These are phyloP conservation scores for Puccinellia tenuiflora DNA, from an alignment of 176 grass and related monocot genomes.

Conservation along the genomic window DNA sequence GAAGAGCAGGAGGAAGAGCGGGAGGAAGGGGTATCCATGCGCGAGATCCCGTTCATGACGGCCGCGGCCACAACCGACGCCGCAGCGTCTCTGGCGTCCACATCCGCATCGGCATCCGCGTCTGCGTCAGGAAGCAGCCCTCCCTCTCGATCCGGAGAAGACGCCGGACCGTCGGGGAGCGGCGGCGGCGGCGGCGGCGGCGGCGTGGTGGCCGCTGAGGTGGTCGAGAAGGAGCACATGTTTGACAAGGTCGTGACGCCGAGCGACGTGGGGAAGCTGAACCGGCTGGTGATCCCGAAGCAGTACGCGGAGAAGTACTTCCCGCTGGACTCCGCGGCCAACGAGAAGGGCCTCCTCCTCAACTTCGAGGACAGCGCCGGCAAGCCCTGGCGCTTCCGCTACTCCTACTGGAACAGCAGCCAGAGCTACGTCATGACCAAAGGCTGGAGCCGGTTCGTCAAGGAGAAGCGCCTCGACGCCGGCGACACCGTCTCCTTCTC, in stretches of 20 bases:
- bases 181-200: not conserved
- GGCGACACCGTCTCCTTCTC: slow-evolving; percentile 96
- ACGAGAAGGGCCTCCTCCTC: slow-evolving; percentile 81
- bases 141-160: slow-evolving; percentile 27
- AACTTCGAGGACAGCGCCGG: slow-evolving; percentile 84
- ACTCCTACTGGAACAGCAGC: slow-evolving; percentile 99
- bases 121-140: slow-evolving; percentile 25
- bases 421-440: slow-evolving; percentile 99
- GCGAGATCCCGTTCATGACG: slow-evolving; percentile 49
- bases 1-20: slow-evolving; percentile 23
- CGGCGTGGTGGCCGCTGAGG: not conserved
- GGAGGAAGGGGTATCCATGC: slow-evolving; percentile 1
- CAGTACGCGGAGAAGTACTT: slow-evolving; percentile 98
- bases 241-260: slow-evolving; percentile 99
- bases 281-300: slow-evolving; percentile 97
- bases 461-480: slow-evolving; percentile 92
- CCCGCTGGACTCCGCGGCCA: slow-evolving; percentile 63
- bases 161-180: slow-evolving; percentile 37
- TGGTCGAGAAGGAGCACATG: slow-evolving; percentile 92
- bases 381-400: slow-evolving; percentile 97
- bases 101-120: slow-evolving; percentile 3
- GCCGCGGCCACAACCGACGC: not conserved
- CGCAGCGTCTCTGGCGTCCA: slow-evolving; percentile 7
- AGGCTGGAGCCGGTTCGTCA: slow-evolving; percentile 98
- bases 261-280: slow-evolving; percentile 97